Base-by-base conservation (phyloP, 1,284 basidiomycete genomes). In the Exsudoporus floridanus region DNA sequence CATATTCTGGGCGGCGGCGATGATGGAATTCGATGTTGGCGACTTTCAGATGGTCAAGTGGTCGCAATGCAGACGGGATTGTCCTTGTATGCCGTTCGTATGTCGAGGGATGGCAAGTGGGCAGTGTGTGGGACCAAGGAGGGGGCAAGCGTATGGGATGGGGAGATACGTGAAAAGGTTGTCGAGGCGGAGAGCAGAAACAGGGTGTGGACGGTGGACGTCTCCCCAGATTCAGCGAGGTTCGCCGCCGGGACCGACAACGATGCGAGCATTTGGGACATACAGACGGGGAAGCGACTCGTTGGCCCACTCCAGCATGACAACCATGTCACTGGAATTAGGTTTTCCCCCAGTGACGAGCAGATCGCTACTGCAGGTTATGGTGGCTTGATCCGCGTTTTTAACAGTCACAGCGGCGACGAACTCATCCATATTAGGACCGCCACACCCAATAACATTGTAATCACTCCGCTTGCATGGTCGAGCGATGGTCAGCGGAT, bases 11-110 rank as follows among this genome's bases (percentile, higher is more conserved):
- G 30, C 14, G 30, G 30, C 8, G 4, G 5, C 14, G 7, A 6
- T 0, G 6, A 23, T 7, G 42, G 9, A 0, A 37, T 38, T n/a
- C 9, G 2, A 38, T 19, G 6, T 2, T 44, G 28, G 42, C 30
- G 19, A n/a, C 9, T 44, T 8, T 4, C 9, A 6, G 27, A 44
- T 21, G 19, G 42, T 16, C 19, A n/a, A 23, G 19, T n/a, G 19
- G 9, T 44, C 10, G 4, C 5, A 12, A 12, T 12, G 19, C 42
- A 38, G 23, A 44, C 28, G 1, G 42, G 14, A 12, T 14, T 36
- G 30, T 0, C 3, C 0, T 6, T 23, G 42, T 0, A 1, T 1
- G 14, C 6, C 14, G 38, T 44, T 16, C 5, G 0, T 12, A 30
- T n/a, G 6, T 44, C 42, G 2, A 7, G 5, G 2, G 19, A 43